These are phyloP conservation scores for Austroboletus novae-zelandiae DNA, from an alignment of 1,284 basidiomycete species.

Conservation along the genomic window DNA sequence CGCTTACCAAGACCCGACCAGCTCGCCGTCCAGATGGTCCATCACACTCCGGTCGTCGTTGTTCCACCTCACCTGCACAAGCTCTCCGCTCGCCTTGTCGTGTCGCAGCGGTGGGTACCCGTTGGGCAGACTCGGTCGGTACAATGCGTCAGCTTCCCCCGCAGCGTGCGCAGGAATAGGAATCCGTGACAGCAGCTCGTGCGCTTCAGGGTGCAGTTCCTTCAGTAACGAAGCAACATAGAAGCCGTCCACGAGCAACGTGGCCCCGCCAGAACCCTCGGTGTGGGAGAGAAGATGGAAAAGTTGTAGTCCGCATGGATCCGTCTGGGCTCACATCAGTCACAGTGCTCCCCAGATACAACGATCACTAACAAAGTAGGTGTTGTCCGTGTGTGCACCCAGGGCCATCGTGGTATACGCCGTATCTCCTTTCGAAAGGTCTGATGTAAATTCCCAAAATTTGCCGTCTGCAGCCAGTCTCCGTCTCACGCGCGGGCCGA, in stretches of 20 bases:
- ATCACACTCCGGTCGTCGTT: slow-evolving; percentile 91
- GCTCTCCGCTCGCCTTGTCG: slow-evolving; percentile 56
- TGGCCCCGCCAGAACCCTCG: slow-evolving; percentile 79
- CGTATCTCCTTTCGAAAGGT: slow-evolving; percentile 88
- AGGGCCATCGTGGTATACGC: slow-evolving; percentile 89
- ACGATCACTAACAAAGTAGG: slow-evolving; percentile 71
- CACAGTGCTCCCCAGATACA: background rate
- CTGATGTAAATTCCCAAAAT: slow-evolving; percentile 97
- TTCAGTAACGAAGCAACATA: slow-evolving; percentile 82
- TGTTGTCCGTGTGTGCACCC: slow-evolving; percentile 93
- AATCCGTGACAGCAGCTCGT: slow-evolving; percentile 68
- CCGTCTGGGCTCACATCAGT: slow-evolving; percentile 55
- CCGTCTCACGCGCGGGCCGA: slow-evolving; percentile 1
- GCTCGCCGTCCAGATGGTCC: slow-evolving; percentile 51
- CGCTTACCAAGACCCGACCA: slow-evolving; percentile 70
- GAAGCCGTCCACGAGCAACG: slow-evolving; percentile 93
- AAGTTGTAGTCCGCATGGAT: slow-evolving; percentile 90
- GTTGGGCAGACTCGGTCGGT: slow-evolving; percentile 55
- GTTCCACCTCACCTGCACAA: slow-evolving; percentile 89
- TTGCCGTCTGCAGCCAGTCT: slow-evolving; percentile 62
- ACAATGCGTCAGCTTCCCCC: slow-evolving; percentile 67
- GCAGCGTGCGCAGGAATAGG: slow-evolving; percentile 86
- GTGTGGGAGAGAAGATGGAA: slow-evolving; percentile 93
- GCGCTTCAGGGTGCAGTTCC: slow-evolving; percentile 71
- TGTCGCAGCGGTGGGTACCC: slow-evolving; percentile 75